phyloP scores from a whole-genome alignment of 2,329 filamentous ascomycete genomes.

The Microascus cirrosus region DNA sequence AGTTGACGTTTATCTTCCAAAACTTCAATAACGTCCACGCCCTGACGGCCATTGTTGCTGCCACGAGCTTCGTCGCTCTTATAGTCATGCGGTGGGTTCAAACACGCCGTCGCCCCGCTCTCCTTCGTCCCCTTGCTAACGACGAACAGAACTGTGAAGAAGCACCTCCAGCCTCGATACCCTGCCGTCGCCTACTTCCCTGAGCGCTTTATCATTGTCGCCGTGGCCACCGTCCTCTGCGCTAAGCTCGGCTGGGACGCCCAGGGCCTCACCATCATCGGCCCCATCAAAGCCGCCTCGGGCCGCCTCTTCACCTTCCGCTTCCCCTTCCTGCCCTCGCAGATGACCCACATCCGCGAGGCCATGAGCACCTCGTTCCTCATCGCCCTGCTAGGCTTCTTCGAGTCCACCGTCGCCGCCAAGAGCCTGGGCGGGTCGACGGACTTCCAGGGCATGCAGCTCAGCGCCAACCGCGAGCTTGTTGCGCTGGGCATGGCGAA shows the following conservation, averaged over 20 bases:
- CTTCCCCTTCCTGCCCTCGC: slow-evolving; percentile 68
- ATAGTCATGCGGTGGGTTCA: slow-evolving; percentile 69
- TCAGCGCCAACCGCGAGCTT: slow-evolving; percentile 87
- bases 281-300: slow-evolving; percentile 62
- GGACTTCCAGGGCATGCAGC: slow-evolving; percentile 64
- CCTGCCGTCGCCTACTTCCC: slow-evolving; percentile 79
- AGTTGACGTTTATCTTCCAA: slow-evolving; percentile 65
- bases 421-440: slow-evolving; percentile 69
- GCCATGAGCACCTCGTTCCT: slow-evolving; percentile 87
- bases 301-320: slow-evolving; percentile 69
- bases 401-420: slow-evolving; percentile 91
- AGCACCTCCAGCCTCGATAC: slow-evolving; percentile 65
- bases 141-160: slow-evolving; percentile 60
- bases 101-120: not conserved
- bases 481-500: slow-evolving; percentile 87
- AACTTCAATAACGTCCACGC: slow-evolving; percentile 57
- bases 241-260: slow-evolving; percentile 69
- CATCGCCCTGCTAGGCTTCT: slow-evolving; percentile 93
- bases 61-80: slow-evolving; percentile 73
- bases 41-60: slow-evolving; percentile 66
- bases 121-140: not conserved
- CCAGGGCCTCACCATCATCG: slow-evolving; percentile 72
- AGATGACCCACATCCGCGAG: slow-evolving; percentile 74
- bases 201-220: slow-evolving; percentile 82
- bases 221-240: slow-evolving; percentile 70